Conservation (phyloP, 129 eudicot species). For the Smallanthus sonchifolius region DNA sequence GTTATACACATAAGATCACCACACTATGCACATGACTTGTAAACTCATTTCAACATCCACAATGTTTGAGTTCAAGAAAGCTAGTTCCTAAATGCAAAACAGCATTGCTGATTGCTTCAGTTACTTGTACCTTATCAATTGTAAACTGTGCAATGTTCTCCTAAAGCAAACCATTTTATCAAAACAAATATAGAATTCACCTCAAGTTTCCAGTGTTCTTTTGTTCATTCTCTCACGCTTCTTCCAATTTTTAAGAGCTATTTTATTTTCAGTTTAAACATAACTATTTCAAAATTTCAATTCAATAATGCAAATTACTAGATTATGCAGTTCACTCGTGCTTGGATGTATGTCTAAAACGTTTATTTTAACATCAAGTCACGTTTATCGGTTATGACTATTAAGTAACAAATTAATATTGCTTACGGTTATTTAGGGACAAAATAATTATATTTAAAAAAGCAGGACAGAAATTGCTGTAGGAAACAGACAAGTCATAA, state of each 20-base stretch:
- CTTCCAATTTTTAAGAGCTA: background rate
- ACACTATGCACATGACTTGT: background rate
- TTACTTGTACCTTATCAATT: slow-evolving; percentile 8
- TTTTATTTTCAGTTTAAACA: background rate
- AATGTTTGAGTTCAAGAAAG: background rate
- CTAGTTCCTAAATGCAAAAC: background rate
- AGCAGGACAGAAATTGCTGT: background rate
- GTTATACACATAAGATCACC: background rate
- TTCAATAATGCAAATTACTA: slow-evolving; percentile 5
- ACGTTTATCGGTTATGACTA: background rate
- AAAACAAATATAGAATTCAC: background rate
- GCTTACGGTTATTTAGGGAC: background rate
- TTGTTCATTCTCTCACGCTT: background rate
- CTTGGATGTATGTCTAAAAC: background rate
- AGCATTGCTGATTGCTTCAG: background rate
- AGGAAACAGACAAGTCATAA: background rate
- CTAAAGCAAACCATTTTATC: background rate
- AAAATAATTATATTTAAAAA: background rate
- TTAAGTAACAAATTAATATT: background rate
- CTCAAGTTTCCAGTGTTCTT: background rate
- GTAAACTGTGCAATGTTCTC: background rate
- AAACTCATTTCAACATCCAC: background rate
- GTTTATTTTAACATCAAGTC: background rate
- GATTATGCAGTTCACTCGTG: background rate
- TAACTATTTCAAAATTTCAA: background rate